These are phyloP conservation scores for Punctularia strigosozonata DNA, from an alignment of 768 basidiomycete genomes.

Conservation along the genomic window DNA sequence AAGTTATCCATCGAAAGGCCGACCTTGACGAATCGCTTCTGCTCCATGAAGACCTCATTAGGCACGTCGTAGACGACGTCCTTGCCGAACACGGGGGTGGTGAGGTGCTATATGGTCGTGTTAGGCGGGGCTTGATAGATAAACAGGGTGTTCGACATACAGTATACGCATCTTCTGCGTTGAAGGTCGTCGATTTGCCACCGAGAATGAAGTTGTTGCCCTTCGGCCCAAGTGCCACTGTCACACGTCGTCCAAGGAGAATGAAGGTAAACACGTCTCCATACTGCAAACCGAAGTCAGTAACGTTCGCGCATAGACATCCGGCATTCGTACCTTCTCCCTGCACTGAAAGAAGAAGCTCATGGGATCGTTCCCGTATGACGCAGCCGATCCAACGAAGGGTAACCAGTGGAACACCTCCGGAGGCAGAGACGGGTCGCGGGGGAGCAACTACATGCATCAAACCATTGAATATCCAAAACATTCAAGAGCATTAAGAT, in stretches of 20 bases:
- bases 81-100: slow-evolving; percentile 92
- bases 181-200: slow-evolving; percentile 84
- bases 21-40: slow-evolving; percentile 96
- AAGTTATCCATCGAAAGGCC: slow-evolving; percentile 91
- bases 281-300: slow-evolving; percentile 39
- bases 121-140: neutral
- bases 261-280: slow-evolving; percentile 97
- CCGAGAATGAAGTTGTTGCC: slow-evolving; percentile 94
- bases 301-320: neutral
- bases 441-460: slow-evolving; percentile 46
- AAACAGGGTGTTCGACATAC: slow-evolving; percentile 26
- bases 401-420: slow-evolving; percentile 91
- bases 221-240: slow-evolving; percentile 81
- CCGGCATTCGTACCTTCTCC: slow-evolving; percentile 44
- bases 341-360: slow-evolving; percentile 73
- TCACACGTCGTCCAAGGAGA: slow-evolving; percentile 79
- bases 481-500: neutral
- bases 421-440: slow-evolving; percentile 66
- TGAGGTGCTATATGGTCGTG: slow-evolving; percentile 51
- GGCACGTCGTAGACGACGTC: slow-evolving; percentile 97
- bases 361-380: slow-evolving; percentile 89
- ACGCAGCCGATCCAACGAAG: slow-evolving; percentile 76
- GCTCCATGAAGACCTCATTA: slow-evolving; percentile 95
- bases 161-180: slow-evolving; percentile 96
- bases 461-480: slow-evolving; percentile 1